phyloP scores from a whole-genome alignment of 2,329 filamentous ascomycete species.

The Scopulariopsis brevicaulis region DNA sequence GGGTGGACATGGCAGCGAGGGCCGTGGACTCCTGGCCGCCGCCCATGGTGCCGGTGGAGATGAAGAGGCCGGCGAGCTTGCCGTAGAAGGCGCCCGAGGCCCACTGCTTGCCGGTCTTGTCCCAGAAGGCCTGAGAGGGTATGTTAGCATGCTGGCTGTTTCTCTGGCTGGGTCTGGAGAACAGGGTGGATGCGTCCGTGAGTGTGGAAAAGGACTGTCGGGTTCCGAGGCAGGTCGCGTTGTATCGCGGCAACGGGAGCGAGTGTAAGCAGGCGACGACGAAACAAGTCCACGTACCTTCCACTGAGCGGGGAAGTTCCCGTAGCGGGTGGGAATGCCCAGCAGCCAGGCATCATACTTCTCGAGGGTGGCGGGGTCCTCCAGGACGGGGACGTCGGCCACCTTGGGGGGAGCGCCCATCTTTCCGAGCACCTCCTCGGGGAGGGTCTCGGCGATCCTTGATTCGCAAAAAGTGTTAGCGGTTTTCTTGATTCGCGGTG shows the following conservation, averaged over 20 bases:
- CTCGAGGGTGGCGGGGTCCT: conserved; percentile 48
- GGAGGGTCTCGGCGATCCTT: conserved; percentile 75
- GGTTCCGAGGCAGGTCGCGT: not conserved
- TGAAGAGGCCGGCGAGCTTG: conserved; percentile 86
- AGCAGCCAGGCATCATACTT: conserved; percentile 82
- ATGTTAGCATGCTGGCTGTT: not conserved
- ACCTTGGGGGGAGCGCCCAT: conserved; percentile 81
- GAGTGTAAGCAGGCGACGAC: too few relatives aligned
- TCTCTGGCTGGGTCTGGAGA: conserved; percentile 10
- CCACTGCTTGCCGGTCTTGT: conserved; percentile 83
- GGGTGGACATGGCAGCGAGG: conserved; percentile 69
- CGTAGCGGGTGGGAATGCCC: conserved; percentile 91
- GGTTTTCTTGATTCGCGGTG: not conserved
- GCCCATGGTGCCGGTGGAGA: conserved; percentile 73
- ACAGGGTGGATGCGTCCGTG: not conserved
- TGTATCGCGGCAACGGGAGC: not conserved
- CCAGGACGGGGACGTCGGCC: conserved; percentile 51
- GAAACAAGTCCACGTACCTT: conserved; percentile 39
- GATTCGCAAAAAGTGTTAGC: not conserved
- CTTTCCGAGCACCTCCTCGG: conserved; percentile 72
- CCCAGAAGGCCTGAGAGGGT: conserved; percentile 56
- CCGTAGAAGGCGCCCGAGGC: conserved; percentile 62
- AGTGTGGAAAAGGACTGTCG: not conserved
- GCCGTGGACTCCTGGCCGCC: conserved; percentile 91
- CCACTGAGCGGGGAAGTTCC: conserved; percentile 96